Evolutionary conservation across 2,329 filamentous ascomycete species (phyloP).

Genomic region (Aspergillus sp.): DNA sequence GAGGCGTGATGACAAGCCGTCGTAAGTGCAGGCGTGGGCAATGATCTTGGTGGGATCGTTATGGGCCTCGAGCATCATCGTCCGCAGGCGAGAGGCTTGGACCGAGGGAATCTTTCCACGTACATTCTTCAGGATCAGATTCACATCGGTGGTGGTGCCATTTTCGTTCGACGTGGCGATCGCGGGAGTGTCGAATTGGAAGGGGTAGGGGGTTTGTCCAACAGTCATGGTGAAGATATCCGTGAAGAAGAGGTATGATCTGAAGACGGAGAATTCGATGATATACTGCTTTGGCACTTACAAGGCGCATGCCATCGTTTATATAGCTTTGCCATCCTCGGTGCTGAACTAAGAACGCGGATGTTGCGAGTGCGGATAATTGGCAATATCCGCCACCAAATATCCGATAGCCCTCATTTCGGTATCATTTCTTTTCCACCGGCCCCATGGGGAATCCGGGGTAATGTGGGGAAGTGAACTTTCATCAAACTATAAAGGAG

Average conservation of each 20-base stretch:
- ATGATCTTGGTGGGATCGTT: conserved; percentile 45
- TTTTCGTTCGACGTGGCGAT: not conserved
- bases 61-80: conserved; percentile 35
- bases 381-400: not conserved
- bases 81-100: conserved; percentile 36
- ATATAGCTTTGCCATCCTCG: not conserved
- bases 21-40: conserved; percentile 45
- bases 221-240: conserved; percentile 1
- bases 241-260: too few species aligned
- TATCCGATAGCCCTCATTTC: not conserved
- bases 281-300: too few species aligned
- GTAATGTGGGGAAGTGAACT: too few species aligned
- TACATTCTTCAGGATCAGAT: conserved; percentile 24
- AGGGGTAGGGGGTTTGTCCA: conserved; percentile 11
- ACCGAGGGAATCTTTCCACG: conserved; percentile 38
- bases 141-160: conserved; percentile 1
- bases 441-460: too few species aligned
- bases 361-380: not conserved
- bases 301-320: not conserved
- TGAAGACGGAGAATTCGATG: too few species aligned
- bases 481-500: too few species aligned
- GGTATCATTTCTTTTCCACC: not conserved
- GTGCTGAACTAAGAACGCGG: not conserved
- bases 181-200: conserved; percentile 7
- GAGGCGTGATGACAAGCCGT: conserved; percentile 45